phyloP scores from a whole-genome alignment of 805 yeast genomes.

The Zygoascus biomembranicola region DNA sequence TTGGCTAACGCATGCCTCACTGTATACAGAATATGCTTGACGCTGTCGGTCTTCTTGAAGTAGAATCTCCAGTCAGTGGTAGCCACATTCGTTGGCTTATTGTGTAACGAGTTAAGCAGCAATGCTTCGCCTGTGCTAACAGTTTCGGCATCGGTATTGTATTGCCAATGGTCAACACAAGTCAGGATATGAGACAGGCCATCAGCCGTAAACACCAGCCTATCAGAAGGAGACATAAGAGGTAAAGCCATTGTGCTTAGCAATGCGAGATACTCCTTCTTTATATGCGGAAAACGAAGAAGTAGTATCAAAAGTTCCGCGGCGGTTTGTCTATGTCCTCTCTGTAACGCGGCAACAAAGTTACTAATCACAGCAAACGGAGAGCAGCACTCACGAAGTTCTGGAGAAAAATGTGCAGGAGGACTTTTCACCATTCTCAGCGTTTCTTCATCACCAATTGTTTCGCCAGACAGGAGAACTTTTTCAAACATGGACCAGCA shows the following conservation, averaged over 20 bases:
- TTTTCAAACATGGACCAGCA: conserved; percentile 24
- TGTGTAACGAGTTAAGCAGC: conserved; percentile 11
- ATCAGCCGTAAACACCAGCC: conserved; percentile 10
- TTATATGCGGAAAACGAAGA: conserved; percentile 23
- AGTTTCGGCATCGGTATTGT: conserved; percentile 3
- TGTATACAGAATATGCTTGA: conserved; percentile 9
- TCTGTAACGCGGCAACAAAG: conserved; percentile 8
- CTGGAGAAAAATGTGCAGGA: conserved; percentile 9
- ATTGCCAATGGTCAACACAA: conserved; percentile 20
- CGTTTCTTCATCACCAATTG: conserved; percentile 6
- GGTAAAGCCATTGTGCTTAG: conserved; percentile 16
- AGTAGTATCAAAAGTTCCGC: conserved; percentile 18
- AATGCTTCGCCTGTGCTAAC: conserved; percentile 9
- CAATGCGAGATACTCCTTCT: conserved; percentile 15
- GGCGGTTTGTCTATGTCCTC: conserved; percentile 12
- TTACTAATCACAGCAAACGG: conserved; percentile 26
- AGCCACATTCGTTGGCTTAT: neutral
- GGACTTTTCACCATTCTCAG: conserved; percentile 6
- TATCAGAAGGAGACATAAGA: conserved; percentile 6
- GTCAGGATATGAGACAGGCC: conserved; percentile 15
- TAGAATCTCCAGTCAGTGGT: conserved; percentile 17
- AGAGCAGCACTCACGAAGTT: conserved; percentile 24
- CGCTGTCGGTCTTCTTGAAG: conserved; percentile 5
- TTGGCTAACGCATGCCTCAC: conserved; percentile 15
- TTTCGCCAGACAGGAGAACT: conserved; percentile 13